Evolutionary conservation across 2,329 filamentous ascomycete genomes (phyloP).

Genomic region (Diaporthe citrichinensis): DNA sequence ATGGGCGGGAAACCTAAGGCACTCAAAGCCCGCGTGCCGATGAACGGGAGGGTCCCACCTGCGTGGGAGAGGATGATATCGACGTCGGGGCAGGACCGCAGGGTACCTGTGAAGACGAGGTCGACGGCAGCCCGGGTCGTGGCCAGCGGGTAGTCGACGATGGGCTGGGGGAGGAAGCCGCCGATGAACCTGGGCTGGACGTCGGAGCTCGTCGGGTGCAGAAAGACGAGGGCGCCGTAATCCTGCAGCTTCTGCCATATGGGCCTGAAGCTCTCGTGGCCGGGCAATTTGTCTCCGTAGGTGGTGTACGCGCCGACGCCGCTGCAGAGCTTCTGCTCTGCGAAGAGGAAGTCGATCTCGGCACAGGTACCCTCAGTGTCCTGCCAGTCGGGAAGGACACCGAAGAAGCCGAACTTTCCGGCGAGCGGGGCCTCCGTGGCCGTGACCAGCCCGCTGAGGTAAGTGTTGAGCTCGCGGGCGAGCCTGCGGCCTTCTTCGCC

Average conservation of each 20-base stretch:
- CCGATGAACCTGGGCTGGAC: conserved; percentile 39
- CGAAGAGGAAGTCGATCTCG: conserved; percentile 46
- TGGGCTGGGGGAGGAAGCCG: conserved; percentile 45
- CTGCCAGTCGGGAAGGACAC: conserved; percentile 46
- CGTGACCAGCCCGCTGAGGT: conserved; percentile 36
- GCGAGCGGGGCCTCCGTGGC: conserved; percentile 17
- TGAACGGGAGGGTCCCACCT: conserved; percentile 58
- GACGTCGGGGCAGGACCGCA: conserved; percentile 50
- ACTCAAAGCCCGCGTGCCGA: conserved; percentile 49
- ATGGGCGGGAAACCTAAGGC: conserved; percentile 38
- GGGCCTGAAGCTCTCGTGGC: conserved; percentile 45
- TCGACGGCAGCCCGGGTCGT: conserved; percentile 59
- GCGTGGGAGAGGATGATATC: conserved; percentile 62
- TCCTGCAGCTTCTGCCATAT: conserved; percentile 47
- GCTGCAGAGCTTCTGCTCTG: conserved; percentile 44
- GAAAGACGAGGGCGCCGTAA: conserved; percentile 46
- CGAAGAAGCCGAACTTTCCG: conserved; percentile 47
- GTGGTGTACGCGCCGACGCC: conserved; percentile 46
- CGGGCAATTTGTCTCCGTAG: conserved; percentile 46
- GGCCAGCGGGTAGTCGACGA: conserved; percentile 57
- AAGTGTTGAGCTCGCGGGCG: conserved; percentile 37
- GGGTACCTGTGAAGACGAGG: conserved; percentile 52
- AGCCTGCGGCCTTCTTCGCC: conserved; percentile 39
- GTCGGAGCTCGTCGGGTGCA: conserved; percentile 45
- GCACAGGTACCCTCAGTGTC: conserved; percentile 46